A percentile compares a stretch with the other conserved stretches of the same genome.
Evolutionary conservation across 1,139 yeast genomes (phyloP).

Genomic region (Lodderomyces oxycetoniae): DNA sequence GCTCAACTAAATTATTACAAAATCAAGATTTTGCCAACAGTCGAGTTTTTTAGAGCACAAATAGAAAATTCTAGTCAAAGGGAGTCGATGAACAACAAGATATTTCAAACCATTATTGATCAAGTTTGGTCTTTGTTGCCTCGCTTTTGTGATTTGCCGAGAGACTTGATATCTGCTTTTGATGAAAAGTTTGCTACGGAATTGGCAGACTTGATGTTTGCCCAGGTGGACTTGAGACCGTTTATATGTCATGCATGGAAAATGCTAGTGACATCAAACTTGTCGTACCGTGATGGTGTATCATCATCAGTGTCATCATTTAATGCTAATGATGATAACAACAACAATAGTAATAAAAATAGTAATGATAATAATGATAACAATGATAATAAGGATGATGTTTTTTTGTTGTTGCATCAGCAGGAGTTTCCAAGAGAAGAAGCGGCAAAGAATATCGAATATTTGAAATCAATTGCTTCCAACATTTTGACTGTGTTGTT

Average conservation of each 20-base stretch:
- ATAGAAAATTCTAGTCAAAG: constrained; percentile 39
- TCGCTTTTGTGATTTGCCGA: constrained; percentile 82
- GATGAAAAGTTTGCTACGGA: constrained; percentile 73
- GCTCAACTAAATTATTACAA: constrained; percentile 66
- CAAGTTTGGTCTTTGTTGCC: constrained; percentile 94
- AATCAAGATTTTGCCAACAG: constrained; percentile 61
- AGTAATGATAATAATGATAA: too few species aligned
- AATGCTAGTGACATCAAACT: constrained; percentile 71
- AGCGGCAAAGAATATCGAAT: constrained; percentile 55
- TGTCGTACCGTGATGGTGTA: constrained; percentile 52
- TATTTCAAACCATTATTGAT: constrained; percentile 77
- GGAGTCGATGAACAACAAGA: constrained; percentile 64
- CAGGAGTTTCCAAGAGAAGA: constrained; percentile 56
- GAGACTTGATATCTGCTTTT: constrained; percentile 61
- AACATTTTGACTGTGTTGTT: constrained; percentile 82
- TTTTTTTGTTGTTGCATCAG: constrained; percentile 39
- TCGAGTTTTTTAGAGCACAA: constrained; percentile 52
- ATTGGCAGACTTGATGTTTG: constrained; percentile 70
- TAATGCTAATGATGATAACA: constrained; percentile 24
- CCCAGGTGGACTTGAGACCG: constrained; percentile 70
- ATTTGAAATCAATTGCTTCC: constrained; percentile 59
- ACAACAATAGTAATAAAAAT: too few species aligned
- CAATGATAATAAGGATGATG: constrained; percentile 37
- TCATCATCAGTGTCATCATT: too few species aligned
- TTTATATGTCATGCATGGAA: constrained; percentile 78